These are phyloP conservation scores for Schrenkiella parvula DNA, from an alignment of 345 rosid genomes.

Conservation along the genomic window DNA sequence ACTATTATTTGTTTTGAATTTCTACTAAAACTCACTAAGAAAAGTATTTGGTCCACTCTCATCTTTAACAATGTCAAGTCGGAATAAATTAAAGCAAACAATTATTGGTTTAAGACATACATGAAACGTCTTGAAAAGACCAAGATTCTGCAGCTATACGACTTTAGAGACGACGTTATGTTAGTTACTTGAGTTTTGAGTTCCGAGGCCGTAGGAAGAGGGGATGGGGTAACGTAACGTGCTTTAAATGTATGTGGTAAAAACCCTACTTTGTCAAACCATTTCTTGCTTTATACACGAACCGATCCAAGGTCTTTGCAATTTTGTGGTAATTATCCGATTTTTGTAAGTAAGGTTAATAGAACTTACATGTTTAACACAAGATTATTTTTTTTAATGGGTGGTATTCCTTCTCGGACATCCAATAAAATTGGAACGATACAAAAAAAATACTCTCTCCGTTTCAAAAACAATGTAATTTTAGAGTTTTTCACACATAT, in stretches of 20 bases:
- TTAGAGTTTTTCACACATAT: too few relatives aligned
- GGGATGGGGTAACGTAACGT: not conserved
- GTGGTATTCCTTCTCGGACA: too few relatives aligned
- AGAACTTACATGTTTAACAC: too few relatives aligned
- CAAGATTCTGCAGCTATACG: not conserved
- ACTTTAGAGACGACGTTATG: not conserved
- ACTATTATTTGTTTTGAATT: not conserved
- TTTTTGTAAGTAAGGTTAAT: too few relatives aligned
- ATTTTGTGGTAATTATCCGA: too few relatives aligned
- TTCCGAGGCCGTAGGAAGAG: not conserved
- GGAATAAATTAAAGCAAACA: not conserved
- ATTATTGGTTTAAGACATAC: not conserved
- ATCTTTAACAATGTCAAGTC: constrained; percentile 9
- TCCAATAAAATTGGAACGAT: too few relatives aligned
- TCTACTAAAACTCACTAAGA: not conserved
- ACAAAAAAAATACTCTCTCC: too few relatives aligned
- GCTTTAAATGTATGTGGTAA: not conserved
- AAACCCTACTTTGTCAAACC: not conserved
- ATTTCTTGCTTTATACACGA: not conserved
- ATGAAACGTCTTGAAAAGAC: not conserved
- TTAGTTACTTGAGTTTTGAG: not conserved
- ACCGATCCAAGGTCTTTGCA: not conserved
- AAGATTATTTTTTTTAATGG: too few relatives aligned
- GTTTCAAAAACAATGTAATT: too few relatives aligned
- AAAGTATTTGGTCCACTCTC: not conserved